Evolutionary conservation across 1,284 basidiomycete genomes (phyloP).

Genomic region (Papiliotrema terrestris): DNA sequence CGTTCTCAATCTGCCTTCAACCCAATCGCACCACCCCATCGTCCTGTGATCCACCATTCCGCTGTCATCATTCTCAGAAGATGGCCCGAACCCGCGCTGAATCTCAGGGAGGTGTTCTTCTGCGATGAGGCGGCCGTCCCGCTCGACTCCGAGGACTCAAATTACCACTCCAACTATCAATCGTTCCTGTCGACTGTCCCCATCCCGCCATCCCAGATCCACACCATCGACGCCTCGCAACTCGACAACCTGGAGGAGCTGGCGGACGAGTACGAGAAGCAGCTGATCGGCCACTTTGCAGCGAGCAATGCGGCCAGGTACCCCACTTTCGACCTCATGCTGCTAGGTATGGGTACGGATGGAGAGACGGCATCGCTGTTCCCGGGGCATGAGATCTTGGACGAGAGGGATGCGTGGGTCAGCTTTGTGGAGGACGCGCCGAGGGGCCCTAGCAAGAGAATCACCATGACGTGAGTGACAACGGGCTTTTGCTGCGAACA

Average conservation of each 20-base stretch:
- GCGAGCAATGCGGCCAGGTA: slow-evolving; percentile 85
- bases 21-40: too few relatives aligned
- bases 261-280: slow-evolving; percentile 87
- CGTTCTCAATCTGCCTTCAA: neutral
- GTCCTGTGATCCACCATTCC: too few relatives aligned
- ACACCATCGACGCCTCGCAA: slow-evolving; percentile 73
- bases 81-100: neutral
- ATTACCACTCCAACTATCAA: slow-evolving; percentile 75
- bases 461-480: slow-evolving; percentile 69
- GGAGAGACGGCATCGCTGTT: slow-evolving; percentile 97
- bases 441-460: slow-evolving; percentile 83
- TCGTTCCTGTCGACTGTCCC: slow-evolving; percentile 83
- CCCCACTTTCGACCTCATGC: slow-evolving; percentile 90
- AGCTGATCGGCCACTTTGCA: slow-evolving; percentile 87
- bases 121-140: slow-evolving; percentile 96
- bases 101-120: slow-evolving; percentile 91
- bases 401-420: slow-evolving; percentile 89
- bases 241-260: slow-evolving; percentile 75
- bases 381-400: slow-evolving; percentile 81
- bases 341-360: slow-evolving; percentile 90
- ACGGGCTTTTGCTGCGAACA: too few relatives aligned
- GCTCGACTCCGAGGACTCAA: slow-evolving; percentile 88
- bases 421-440: slow-evolving; percentile 90
- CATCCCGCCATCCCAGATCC: slow-evolving; percentile 69
- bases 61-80: too few relatives aligned